These are phyloP conservation scores for Cicer chorassanicum DNA, from an alignment of 306 rosid genomes.

Conservation along the genomic window DNA sequence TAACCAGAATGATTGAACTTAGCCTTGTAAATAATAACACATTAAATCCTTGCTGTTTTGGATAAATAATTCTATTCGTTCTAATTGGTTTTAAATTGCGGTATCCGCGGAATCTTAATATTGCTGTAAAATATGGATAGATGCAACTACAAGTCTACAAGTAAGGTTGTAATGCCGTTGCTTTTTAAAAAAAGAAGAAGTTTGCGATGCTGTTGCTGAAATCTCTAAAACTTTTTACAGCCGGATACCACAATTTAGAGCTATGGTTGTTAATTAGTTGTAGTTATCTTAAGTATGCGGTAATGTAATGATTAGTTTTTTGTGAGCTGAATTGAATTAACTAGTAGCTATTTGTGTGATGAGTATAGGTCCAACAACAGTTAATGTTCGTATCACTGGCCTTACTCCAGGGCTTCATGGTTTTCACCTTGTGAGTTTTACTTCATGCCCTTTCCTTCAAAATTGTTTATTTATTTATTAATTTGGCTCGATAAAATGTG, in stretches of 20 bases:
- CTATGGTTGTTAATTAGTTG: neutral
- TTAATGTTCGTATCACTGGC: conserved; percentile 81
- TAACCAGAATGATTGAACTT: neutral
- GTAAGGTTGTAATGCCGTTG: no score
- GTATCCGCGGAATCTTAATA: no score
- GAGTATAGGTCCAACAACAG: conserved; percentile 78
- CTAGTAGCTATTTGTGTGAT: conserved; percentile 34
- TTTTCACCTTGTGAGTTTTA: conserved; percentile 77
- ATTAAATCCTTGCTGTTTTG: neutral
- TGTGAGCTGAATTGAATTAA: conserved; percentile 27
- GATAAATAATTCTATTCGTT: neutral
- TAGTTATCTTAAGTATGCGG: neutral
- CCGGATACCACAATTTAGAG: no score
- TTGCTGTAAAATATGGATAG: no score
- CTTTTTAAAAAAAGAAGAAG: no score
- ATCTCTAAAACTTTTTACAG: no score
- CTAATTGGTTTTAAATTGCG: neutral
- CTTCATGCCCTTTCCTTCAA: conserved; percentile 14
- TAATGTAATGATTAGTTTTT: conserved; percentile 17
- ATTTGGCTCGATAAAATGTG: neutral
- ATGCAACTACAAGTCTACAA: no score
- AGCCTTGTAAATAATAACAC: neutral
- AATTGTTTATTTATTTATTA: conserved; percentile 7
- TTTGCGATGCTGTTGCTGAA: no score
- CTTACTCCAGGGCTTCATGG: conserved; percentile 90